Percentiles rank a stretch among this genome's conserved stretches.
phyloP scores from a whole-genome alignment of 2,329 filamentous ascomycete genomes.

The Diaporthe ilicicola region DNA sequence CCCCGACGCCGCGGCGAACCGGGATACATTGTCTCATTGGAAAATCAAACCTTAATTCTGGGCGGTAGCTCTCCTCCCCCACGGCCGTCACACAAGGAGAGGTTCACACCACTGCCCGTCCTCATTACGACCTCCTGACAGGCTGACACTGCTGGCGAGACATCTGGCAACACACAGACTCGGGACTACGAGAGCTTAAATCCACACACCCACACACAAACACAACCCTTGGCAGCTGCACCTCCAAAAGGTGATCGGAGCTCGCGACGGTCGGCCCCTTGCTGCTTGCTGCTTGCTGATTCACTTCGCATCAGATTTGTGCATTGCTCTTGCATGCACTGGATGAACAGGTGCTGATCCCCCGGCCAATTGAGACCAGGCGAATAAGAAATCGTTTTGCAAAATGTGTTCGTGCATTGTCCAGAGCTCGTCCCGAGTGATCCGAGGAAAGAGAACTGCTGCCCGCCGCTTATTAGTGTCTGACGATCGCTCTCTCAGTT shows the following conservation, averaged over 20 bases:
- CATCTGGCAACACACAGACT: slow-evolving; percentile 12
- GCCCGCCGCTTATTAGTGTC: neutral
- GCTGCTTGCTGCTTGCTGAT: neutral
- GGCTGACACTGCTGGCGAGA: slow-evolving; percentile 14
- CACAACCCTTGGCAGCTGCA: neutral
- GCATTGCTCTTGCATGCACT: neutral
- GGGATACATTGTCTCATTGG: neutral
- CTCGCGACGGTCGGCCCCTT: neutral
- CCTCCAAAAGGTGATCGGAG: neutral
- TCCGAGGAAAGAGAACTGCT: neutral
- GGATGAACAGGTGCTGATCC: neutral
- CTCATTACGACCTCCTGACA: neutral
- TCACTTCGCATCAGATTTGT: neutral
- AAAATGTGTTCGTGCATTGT: neutral
- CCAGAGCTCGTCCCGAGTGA: neutral
- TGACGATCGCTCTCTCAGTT: neutral
- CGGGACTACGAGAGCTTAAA: slow-evolving; percentile 15
- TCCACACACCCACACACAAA: no score
- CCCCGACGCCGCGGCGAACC: neutral
- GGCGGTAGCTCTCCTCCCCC: neutral
- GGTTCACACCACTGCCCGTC: neutral
- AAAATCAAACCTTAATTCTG: neutral
- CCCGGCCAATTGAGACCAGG: no score
- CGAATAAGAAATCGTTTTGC: no score
- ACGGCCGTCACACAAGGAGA: no score